Evolutionary conservation across 2,329 filamentous ascomycete genomes (phyloP).

Genomic region (Beauveria australis): DNA sequence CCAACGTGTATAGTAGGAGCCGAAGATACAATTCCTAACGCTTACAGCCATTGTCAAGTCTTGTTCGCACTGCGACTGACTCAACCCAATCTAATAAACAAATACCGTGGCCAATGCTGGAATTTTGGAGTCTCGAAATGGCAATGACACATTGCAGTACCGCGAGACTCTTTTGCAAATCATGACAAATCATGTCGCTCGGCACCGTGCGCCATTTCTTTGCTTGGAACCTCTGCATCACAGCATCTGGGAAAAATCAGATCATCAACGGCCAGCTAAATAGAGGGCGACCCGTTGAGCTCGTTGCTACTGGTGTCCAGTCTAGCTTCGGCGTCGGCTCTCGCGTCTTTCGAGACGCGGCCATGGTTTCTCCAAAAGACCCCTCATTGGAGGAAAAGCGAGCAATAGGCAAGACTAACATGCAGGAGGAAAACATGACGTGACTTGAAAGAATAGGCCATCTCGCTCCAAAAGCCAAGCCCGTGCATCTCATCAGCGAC

Average conservation of each 20-base stretch:
- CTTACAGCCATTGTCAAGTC: no score
- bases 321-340: not conserved
- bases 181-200: not conserved
- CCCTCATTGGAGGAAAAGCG: not conserved
- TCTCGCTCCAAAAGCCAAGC: not conserved
- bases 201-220: not conserved
- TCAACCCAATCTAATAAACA: no score
- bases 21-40: no score
- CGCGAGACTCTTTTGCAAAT: not conserved
- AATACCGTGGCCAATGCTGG: no score
- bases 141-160: not conserved
- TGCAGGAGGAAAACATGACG: not conserved
- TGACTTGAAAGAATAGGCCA: not conserved
- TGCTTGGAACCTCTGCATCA: not conserved
- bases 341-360: not conserved
- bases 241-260: not conserved
- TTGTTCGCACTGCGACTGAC: no score
- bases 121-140: not conserved
- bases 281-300: no score
- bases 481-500: not conserved
- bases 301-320: not conserved
- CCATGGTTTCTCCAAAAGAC: not conserved
- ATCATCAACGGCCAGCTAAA: not conserved
- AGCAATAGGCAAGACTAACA: not conserved
- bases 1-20: no score